phyloP scores from a whole-genome alignment of 306 rosid genomes.

The Lathyrus tuberosus region DNA sequence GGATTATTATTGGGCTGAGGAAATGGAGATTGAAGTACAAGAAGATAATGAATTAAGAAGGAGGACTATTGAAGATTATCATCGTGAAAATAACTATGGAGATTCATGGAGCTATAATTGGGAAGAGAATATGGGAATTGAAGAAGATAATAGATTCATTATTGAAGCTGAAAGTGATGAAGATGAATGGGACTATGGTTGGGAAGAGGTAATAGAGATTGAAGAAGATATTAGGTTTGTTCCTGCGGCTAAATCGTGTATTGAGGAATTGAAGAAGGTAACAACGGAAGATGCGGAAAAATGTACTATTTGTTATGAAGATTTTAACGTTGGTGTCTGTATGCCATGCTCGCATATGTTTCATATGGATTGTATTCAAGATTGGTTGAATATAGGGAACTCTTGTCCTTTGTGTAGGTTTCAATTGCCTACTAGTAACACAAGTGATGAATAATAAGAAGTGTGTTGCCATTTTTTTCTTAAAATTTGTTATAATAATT shows the following conservation, averaged over 20 bases:
- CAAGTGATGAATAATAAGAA: background rate
- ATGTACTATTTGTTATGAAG: slow-evolving; percentile 6
- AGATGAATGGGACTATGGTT: background rate
- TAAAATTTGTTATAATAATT: too few species aligned
- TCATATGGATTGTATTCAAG: background rate
- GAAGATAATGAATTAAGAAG: too few species aligned
- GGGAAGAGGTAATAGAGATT: background rate
- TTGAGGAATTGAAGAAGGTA: slow-evolving; percentile 9
- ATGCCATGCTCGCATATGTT: slow-evolving; percentile 13
- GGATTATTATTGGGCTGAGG: too few species aligned
- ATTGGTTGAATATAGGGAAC: background rate
- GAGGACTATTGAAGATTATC: too few species aligned
- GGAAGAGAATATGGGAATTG: too few species aligned
- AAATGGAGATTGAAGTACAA: too few species aligned
- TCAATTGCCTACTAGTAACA: background rate
- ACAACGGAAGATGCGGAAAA: background rate
- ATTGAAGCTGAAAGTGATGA: too few species aligned
- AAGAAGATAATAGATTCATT: too few species aligned
- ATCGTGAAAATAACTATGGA: too few species aligned
- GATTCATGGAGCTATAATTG: too few species aligned
- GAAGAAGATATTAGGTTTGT: background rate
- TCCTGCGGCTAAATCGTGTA: background rate
- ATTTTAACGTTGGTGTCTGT: slow-evolving; percentile 6
- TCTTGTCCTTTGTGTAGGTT: slow-evolving; percentile 27
- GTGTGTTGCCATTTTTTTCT: too few species aligned